A percentile compares a stretch with the other conserved stretches of the same genome.
These are phyloP conservation scores for Mycena kentingensis DNA, from an alignment of 768 basidiomycete species.

Conservation along the genomic window DNA sequence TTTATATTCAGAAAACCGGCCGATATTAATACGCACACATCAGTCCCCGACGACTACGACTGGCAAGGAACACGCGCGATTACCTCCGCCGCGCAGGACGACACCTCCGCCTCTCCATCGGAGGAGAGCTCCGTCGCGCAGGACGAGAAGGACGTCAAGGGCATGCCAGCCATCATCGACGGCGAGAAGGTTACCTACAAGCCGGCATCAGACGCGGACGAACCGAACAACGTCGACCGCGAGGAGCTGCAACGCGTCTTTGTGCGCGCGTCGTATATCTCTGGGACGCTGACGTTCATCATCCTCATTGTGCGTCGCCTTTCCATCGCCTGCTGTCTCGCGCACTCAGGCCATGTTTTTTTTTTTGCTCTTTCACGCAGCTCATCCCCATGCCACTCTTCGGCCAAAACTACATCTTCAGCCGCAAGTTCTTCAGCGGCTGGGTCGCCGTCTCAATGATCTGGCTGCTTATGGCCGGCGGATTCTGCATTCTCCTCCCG, in stretches of 20 bases:
- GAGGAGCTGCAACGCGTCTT: slow-evolving; percentile 19
- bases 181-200: background rate
- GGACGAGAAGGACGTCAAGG: background rate
- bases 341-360: no score
- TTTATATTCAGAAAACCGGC: no score
- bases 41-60: slow-evolving; percentile 37
- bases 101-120: no score
- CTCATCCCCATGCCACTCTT: slow-evolving; percentile 39
- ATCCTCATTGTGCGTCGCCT: slow-evolving; percentile 27
- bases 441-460: slow-evolving; percentile 38
- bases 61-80: slow-evolving; percentile 36
- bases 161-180: background rate
- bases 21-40: background rate
- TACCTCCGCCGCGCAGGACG: slow-evolving; percentile 6
- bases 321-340: no score
- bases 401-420: slow-evolving; percentile 38
- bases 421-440: slow-evolving; percentile 33
- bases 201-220: background rate
- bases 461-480: slow-evolving; percentile 32
- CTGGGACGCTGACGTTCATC: slow-evolving; percentile 27
- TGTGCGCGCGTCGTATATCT: slow-evolving; percentile 32
- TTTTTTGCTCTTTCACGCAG: no score
- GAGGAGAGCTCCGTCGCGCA: background rate
- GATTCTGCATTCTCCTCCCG: slow-evolving; percentile 32
- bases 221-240: background rate